Evolutionary conservation across 2,329 filamentous ascomycete species (phyloP).

Genomic region (Claviceps digitariae): DNA sequence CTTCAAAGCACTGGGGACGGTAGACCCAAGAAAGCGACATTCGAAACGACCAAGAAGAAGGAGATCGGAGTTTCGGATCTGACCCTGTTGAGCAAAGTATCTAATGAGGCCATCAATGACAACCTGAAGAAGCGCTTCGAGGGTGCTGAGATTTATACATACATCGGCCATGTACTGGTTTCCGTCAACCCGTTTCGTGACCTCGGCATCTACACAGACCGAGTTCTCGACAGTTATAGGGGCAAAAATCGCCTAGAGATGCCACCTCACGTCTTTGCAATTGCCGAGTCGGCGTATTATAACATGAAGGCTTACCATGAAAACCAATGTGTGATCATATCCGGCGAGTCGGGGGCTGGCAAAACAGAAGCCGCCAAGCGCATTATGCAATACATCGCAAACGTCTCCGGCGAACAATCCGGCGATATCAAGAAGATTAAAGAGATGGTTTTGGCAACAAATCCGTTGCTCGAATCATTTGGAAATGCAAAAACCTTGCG

Average conservation of each 20-base stretch:
- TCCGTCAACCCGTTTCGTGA: constrained; percentile 98
- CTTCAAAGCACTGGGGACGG: constrained; percentile 25
- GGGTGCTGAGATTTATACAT: constrained; percentile 96
- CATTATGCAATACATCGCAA: constrained; percentile 99
- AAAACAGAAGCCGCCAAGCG: constrained; percentile 98
- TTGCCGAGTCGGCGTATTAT: constrained; percentile 93
- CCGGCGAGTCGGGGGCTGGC: constrained; percentile 91
- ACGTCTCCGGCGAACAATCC: constrained; percentile 73
- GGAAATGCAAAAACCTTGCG: constrained; percentile 95
- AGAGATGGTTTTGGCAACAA: constrained; percentile 98
- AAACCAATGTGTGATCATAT: constrained; percentile 99
- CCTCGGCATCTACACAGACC: constrained; percentile 93
- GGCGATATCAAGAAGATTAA: constrained; percentile 93
- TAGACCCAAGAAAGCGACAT: constrained; percentile 89
- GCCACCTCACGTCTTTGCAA: constrained; percentile 92
- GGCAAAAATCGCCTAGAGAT: constrained; percentile 95
- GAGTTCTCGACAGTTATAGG: constrained; percentile 83
- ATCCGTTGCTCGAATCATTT: constrained; percentile 92
- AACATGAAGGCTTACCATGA: constrained; percentile 99
- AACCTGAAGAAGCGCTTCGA: constrained; percentile 98
- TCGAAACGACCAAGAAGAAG: constrained; percentile 96
- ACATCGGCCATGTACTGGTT: constrained; percentile 98
- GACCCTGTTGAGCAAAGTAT: constrained; percentile 95
- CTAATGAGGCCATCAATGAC: constrained; percentile 98
- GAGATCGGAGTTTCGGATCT: constrained; percentile 97